A percentile compares a stretch with the other conserved stretches of the same genome.
These are phyloP conservation scores for Pelargonium cotyledonis DNA, from an alignment of 441 rosid genomes.

Conservation along the genomic window DNA sequence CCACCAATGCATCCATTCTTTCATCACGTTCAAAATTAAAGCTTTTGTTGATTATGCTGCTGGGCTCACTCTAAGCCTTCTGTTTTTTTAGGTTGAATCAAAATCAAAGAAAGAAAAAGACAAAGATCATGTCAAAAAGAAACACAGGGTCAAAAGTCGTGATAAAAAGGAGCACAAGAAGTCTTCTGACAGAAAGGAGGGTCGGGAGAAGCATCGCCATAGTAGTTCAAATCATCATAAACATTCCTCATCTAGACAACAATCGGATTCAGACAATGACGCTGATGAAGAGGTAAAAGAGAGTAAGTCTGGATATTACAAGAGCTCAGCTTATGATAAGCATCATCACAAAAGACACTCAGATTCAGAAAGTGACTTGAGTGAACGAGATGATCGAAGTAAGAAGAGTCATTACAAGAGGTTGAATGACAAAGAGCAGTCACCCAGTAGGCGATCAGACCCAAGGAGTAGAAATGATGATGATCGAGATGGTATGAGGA, in stretches of 20 bases:
- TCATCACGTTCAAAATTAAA: not conserved
- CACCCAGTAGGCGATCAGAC: conserved; percentile 22
- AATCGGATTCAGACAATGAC: conserved; percentile 33
- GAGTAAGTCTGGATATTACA: conserved; percentile 22
- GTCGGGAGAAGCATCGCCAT: conserved; percentile 26
- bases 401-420: conserved; percentile 26
- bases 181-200: conserved; percentile 15
- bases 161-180: conserved; percentile 35
- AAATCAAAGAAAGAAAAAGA: not conserved
- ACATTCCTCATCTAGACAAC: not conserved
- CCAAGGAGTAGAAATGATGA: conserved; percentile 24
- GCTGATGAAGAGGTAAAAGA: conserved; percentile 26
- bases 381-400: conserved; percentile 24
- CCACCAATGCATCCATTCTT: not conserved
- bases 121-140: conserved; percentile 21
- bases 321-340: conserved; percentile 28
- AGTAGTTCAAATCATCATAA: conserved; percentile 6
- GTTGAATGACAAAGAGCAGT: conserved; percentile 28
- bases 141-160: conserved; percentile 34
- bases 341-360: conserved; percentile 24
- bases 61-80: not conserved
- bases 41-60: not conserved
- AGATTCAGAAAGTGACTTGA: conserved; percentile 36
- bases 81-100: conserved; percentile 33
- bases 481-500: conserved; percentile 25